Conservation (phyloP, 108 stramenopile genomes). For the Pseudonitzschia multistriata region DNA sequence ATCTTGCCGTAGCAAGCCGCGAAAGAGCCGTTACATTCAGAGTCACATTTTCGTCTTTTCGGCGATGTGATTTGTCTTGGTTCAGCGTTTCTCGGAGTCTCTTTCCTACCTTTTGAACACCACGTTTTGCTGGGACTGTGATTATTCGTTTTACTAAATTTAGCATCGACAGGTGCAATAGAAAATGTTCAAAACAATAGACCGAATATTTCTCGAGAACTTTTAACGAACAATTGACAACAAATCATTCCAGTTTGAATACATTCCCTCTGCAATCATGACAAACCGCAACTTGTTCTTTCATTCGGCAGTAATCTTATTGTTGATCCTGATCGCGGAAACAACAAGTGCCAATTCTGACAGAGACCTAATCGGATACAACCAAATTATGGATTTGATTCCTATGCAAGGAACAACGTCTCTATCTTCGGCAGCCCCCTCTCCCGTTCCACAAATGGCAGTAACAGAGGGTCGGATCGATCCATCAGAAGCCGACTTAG, state of each 20-base stretch:
- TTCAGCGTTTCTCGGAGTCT: too few species aligned
- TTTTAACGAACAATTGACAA: too few species aligned
- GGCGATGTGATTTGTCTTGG: background rate
- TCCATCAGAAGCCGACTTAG: background rate
- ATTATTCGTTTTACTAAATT: too few species aligned
- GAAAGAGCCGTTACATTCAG: background rate
- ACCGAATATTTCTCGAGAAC: too few species aligned
- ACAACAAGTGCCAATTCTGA: background rate
- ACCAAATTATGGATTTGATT: background rate
- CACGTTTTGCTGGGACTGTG: too few species aligned
- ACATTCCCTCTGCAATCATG: background rate
- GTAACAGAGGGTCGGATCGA: background rate
- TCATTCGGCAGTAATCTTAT: constrained; percentile 3
- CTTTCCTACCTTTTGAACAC: too few species aligned
- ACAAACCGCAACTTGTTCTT: background rate
- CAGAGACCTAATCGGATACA: constrained; percentile 3
- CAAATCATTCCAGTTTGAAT: too few species aligned
- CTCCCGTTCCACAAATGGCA: background rate
- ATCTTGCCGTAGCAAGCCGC: too few species aligned
- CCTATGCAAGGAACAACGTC: background rate
- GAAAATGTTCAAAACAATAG: too few species aligned
- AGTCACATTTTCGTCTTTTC: background rate
- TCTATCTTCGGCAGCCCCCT: background rate
- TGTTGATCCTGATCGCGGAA: background rate
- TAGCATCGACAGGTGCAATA: too few species aligned